Percentiles rank a stretch among this genome's conserved stretches.
Conservation (phyloP, 768 basidiomycete species). For the Rubroboletus satanas region DNA sequence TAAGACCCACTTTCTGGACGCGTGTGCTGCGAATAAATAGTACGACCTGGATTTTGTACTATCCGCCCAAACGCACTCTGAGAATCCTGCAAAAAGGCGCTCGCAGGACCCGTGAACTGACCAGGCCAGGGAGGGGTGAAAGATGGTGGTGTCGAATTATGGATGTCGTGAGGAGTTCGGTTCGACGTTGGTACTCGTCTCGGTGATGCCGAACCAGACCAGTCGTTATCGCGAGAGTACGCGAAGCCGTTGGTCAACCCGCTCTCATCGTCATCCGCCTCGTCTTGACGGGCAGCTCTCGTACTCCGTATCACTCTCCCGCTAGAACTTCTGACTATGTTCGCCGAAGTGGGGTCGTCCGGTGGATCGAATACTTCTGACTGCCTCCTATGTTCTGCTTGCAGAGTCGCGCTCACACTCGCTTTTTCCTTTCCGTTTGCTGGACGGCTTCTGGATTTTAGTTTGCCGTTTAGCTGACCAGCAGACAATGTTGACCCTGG, state of each 20-base stretch:
- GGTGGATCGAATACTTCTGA: slow-evolving; percentile 15
- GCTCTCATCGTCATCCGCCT: slow-evolving; percentile 23
- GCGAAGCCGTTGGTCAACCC: slow-evolving; percentile 24
- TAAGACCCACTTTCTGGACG: slow-evolving; percentile 33
- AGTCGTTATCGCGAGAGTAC: slow-evolving; percentile 19
- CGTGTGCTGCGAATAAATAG: slow-evolving; percentile 56
- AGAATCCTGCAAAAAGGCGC: slow-evolving; percentile 47
- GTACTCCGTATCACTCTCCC: slow-evolving; percentile 31
- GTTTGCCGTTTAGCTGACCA: slow-evolving; percentile 31
- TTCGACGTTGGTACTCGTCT: slow-evolving; percentile 14
- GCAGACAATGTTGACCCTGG: slow-evolving; percentile 20
- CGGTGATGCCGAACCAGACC: slow-evolving; percentile 25
- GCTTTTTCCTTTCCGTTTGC: slow-evolving; percentile 32
- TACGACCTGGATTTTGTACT: slow-evolving; percentile 53
- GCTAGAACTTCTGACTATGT: slow-evolving; percentile 29
- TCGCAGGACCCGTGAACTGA: slow-evolving; percentile 47
- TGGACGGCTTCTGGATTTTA: slow-evolving; percentile 39
- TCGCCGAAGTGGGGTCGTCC: slow-evolving; percentile 16
- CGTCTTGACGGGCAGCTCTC: slow-evolving; percentile 26
- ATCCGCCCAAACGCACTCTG: slow-evolving; percentile 36
- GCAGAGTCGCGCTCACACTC: slow-evolving; percentile 30
- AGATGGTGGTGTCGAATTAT: slow-evolving; percentile 17
- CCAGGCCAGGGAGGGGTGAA: slow-evolving; percentile 32
- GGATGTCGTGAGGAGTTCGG: slow-evolving; percentile 22
- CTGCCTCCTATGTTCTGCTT: slow-evolving; percentile 23